phyloP scores from a whole-genome alignment of 2,329 filamentous ascomycete genomes.

The Beauveria sp. region DNA sequence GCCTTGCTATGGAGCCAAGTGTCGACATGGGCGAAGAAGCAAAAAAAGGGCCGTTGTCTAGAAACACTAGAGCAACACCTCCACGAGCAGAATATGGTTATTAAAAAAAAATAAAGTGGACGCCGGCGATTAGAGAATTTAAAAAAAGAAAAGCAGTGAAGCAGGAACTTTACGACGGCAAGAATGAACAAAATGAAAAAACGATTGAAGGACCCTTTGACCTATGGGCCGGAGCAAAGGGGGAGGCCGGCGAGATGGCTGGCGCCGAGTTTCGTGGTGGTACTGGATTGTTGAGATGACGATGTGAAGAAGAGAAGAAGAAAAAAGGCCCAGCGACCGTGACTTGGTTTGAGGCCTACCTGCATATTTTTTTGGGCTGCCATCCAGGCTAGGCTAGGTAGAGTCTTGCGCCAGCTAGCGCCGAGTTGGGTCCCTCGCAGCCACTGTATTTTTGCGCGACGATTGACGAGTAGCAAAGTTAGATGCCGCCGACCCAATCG shows the following conservation, averaged over 20 bases:
- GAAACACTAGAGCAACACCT: conserved; percentile 9
- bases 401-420: not conserved
- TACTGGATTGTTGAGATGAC: not conserved
- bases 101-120: not conserved
- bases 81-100: not conserved
- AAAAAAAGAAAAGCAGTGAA: not conserved
- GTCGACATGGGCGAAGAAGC: conserved; percentile 9
- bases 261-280: not conserved
- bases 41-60: not conserved
- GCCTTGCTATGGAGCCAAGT: conserved; percentile 9
- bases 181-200: not conserved
- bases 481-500: too few relatives aligned
- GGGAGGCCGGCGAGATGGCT: not conserved
- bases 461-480: not conserved
- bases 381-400: not conserved
- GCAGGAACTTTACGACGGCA: not conserved
- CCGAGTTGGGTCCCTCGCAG: not conserved
- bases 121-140: not conserved
- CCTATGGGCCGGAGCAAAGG: not conserved
- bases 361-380: not conserved
- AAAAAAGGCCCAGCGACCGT: not conserved
- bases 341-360: not conserved
- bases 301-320: not conserved
- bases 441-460: not conserved
- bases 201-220: not conserved